Base-by-base conservation (phyloP, 2,329 filamentous ascomycete genomes). In the Didymellaceae sp. region DNA sequence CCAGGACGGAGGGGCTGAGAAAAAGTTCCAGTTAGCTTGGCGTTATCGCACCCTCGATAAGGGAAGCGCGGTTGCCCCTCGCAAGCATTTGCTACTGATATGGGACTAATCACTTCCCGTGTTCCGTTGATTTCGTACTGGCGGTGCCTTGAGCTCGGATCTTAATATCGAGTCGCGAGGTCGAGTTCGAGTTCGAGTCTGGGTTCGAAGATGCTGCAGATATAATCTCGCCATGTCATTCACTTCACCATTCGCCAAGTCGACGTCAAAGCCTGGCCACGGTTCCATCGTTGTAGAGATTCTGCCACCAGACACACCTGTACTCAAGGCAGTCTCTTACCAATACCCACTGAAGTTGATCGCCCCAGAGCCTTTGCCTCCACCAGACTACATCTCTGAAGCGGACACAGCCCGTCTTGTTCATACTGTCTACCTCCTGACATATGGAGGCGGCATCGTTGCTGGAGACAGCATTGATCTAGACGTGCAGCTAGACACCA, bases 301-400 rank as follows among this genome's bases (percentile, higher is more conserved):
- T 5, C 80, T 92, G 8, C 90, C 92, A 26, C 86, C 87, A 24
- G 81, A 83, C 20, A 83, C 83, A 38, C 90, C 90, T 11, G 85
- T 86, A 35, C 81, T 96, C 22, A 84, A 87, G 54, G 84, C 81
- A 24, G 83, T 96, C 59, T 87, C 86, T 26, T 97, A 95, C 71
- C 91, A 96, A 71, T 99, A 97, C 67, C 94, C 94, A 1, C 81
- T 99, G 37, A 99, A 99, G 74, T 83, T 99, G 49, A 90, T 99
- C 55, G 88, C 91, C 0, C 91, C 93, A 1, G 82, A 86, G 11
- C 84, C 88, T 9, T 78, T 86, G 5, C 80, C 82, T 38, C 78
- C 82, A 31, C 81, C 86, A 48, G 80, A 59, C 9, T 38, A 43
- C 57, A 57, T 26, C 28, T 24, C 37, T n/a, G 37, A 41, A 22